phyloP scores from a whole-genome alignment of 305 asterid species.

The Solanum chacoense region DNA sequence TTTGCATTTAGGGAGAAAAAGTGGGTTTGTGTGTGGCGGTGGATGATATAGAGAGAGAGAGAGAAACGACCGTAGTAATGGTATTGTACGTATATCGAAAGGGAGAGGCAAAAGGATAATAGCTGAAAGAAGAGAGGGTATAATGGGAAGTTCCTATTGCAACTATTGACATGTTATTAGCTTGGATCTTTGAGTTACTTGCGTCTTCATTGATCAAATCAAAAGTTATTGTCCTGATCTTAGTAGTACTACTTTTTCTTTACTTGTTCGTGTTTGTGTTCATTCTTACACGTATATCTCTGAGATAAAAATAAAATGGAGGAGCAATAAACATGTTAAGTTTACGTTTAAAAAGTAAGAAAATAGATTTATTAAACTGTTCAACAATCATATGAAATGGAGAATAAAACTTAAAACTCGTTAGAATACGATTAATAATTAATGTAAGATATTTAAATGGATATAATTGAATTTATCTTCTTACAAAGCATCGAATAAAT shows the following conservation, averaged over 20 bases:
- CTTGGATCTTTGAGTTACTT: not conserved
- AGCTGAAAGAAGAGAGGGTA: not conserved
- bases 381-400: not conserved
- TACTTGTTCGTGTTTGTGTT: not conserved
- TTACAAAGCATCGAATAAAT: not conserved
- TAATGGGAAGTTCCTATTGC: not conserved
- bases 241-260: not conserved
- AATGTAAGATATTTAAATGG: not conserved
- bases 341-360: not conserved
- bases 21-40: constrained; percentile 6
- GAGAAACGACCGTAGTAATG: not conserved
- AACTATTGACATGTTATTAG: not conserved
- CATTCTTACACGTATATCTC: not conserved
- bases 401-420: no score
- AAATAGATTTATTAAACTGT: not conserved
- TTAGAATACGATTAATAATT: not conserved
- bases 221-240: not conserved
- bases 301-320: not conserved
- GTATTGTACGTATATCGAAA: not conserved
- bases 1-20: constrained; percentile 2
- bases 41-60: not conserved
- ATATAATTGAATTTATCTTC: not conserved
- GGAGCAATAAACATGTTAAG: not conserved
- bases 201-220: not conserved
- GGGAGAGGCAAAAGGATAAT: not conserved